A percentile compares a stretch with the other conserved stretches of the same genome.
Evolutionary conservation across 768 basidiomycete species (phyloP).

Genomic region (Cystofilobasidium macerans): DNA sequence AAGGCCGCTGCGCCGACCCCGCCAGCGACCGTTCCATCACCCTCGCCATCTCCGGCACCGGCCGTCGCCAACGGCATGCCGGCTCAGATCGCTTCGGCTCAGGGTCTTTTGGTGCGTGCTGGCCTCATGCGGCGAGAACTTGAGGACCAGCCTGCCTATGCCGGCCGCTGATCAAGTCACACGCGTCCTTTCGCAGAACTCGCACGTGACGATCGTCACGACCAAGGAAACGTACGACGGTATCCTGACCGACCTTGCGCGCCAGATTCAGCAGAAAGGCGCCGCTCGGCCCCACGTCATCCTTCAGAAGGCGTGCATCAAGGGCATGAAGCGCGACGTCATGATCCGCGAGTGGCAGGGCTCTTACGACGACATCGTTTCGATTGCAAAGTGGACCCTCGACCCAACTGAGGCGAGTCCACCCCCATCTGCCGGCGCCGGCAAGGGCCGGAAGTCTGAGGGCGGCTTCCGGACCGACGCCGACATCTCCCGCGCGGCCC

Average conservation of each 20-base stretch:
- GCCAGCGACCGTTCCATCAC: neutral
- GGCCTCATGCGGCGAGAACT: no score
- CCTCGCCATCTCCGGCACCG: neutral
- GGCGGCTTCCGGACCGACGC: slow-evolving; percentile 36
- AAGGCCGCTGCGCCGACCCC: neutral
- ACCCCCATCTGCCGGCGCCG: neutral
- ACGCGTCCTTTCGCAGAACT: neutral
- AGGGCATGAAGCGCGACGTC: slow-evolving; percentile 8
- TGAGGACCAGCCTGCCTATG: no score
- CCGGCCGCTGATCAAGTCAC: neutral
- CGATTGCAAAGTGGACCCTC: neutral
- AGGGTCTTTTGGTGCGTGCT: neutral
- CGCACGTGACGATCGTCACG: slow-evolving; percentile 1
- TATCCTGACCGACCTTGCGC: neutral
- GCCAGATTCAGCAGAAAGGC: neutral
- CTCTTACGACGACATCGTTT: neutral
- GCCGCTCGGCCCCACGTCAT: neutral
- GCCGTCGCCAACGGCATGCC: neutral
- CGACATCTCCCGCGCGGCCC: slow-evolving; percentile 32
- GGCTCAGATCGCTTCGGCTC: neutral
- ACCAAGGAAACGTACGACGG: slow-evolving; percentile 6
- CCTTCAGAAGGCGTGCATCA: slow-evolving; percentile 2
- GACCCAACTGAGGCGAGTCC: neutral
- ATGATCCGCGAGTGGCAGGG: slow-evolving; percentile 11
- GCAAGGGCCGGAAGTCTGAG: neutral